Conservation (phyloP, 768 basidiomycete genomes). For the Paxillus ammoniavirescens region DNA sequence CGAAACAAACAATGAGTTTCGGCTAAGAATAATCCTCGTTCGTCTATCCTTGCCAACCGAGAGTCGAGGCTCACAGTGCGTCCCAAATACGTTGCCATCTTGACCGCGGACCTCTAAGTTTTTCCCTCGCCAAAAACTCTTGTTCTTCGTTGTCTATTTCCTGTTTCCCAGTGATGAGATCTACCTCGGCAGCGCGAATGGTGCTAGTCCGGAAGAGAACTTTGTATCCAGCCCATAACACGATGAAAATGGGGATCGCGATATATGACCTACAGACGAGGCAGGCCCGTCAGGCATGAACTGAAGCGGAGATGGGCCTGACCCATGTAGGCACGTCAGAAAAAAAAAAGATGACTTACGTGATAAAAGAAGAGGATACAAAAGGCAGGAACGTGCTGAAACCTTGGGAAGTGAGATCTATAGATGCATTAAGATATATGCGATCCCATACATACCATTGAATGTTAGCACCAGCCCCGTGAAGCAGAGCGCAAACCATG, state of each 20-base stretch:
- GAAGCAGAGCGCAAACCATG: conserved; percentile 54
- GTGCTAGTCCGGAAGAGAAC: conserved; percentile 20
- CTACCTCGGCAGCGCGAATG: conserved; percentile 46
- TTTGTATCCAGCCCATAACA: conserved; percentile 18
- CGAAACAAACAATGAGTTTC: not conserved
- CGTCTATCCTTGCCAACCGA: too few species aligned
- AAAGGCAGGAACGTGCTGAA: conserved; percentile 35
- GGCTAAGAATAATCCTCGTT: too few species aligned
- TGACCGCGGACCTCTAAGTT: conserved; percentile 35
- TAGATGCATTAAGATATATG: conserved; percentile 10
- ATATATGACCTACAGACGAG: conserved; percentile 12
- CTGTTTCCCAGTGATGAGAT: conserved; percentile 57
- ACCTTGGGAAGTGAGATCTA: conserved; percentile 14
- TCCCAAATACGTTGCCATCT: conserved; percentile 11
- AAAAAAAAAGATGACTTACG: conserved; percentile 37
- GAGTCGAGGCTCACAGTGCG: not conserved
- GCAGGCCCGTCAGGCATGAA: not conserved
- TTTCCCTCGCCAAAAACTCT: conserved; percentile 45
- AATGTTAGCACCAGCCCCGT: conserved; percentile 55
- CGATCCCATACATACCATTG: conserved; percentile 39
- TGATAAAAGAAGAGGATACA: conserved; percentile 57
- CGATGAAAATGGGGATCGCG: conserved; percentile 15
- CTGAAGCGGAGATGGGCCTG: conserved; percentile 21
- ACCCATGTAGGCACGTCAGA: conserved; percentile 9
- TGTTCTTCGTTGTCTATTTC: conserved; percentile 65